These are phyloP conservation scores for Leccinum variabile DNA, from an alignment of 1,284 basidiomycete species.

Conservation along the genomic window DNA sequence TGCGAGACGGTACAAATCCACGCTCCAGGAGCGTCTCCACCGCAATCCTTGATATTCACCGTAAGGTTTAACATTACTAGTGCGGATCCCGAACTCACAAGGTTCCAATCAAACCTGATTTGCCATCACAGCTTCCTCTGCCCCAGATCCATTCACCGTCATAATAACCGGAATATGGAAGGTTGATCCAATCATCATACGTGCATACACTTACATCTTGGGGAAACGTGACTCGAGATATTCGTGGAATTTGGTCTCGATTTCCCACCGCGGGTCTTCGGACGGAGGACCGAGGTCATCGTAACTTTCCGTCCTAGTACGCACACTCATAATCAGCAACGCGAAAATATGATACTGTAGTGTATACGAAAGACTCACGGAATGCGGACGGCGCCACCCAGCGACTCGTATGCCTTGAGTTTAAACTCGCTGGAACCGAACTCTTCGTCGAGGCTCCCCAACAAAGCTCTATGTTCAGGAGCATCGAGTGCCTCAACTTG, in stretches of 20 bases:
- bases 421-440: background rate
- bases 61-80: background rate
- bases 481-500: background rate
- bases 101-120: background rate
- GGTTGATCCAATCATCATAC: constrained; percentile 50
- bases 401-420: background rate
- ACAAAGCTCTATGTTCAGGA: background rate
- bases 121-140: background rate
- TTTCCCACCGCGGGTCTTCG: constrained; percentile 47
- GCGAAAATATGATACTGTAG: background rate
- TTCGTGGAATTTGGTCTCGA: constrained; percentile 42
- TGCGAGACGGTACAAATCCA: background rate
- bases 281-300: constrained; percentile 44
- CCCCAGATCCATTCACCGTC: background rate
- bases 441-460: background rate
- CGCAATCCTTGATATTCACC: background rate
- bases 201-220: constrained; percentile 41
- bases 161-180: constrained; percentile 45
- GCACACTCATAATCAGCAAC: background rate
- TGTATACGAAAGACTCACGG: background rate
- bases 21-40: background rate
- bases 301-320: constrained; percentile 30
- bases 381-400: background rate
- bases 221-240: constrained; percentile 45
- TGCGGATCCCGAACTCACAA: background rate